These are phyloP conservation scores for Gaeumannomyces sp. DNA, from an alignment of 2,329 filamentous ascomycete species.

Conservation along the genomic window DNA sequence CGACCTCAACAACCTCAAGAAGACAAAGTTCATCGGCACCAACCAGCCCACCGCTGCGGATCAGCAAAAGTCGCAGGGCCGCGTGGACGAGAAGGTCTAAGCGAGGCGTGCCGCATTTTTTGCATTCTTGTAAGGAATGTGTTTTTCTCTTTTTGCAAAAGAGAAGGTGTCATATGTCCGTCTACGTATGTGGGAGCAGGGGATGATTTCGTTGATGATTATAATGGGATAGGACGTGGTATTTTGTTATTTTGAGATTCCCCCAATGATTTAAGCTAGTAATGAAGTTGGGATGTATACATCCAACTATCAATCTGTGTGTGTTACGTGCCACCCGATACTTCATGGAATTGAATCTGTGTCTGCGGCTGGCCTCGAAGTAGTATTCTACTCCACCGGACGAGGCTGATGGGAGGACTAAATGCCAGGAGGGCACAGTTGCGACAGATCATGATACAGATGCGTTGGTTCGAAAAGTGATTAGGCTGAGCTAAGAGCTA, in stretches of 20 bases:
- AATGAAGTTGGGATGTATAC: background rate
- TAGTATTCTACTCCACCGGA: too few relatives aligned
- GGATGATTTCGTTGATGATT: background rate
- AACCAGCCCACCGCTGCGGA: slow-evolving; percentile 9
- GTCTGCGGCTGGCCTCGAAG: too few relatives aligned
- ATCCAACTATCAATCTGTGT: too few relatives aligned
- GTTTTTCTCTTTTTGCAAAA: background rate
- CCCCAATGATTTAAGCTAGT: background rate
- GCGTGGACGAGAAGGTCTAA: slow-evolving; percentile 10
- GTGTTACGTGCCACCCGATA: too few relatives aligned
- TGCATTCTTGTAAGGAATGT: background rate
- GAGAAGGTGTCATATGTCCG: background rate
- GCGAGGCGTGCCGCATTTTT: background rate
- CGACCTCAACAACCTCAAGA: slow-evolving; percentile 47
- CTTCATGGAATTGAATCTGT: too few relatives aligned
- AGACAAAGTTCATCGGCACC: slow-evolving; percentile 9
- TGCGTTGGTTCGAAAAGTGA: too few relatives aligned
- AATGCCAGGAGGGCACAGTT: too few relatives aligned
- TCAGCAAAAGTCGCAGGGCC: slow-evolving; percentile 18
- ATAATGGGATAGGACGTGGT: background rate
- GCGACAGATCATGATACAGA: too few relatives aligned
- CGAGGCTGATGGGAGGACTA: too few relatives aligned
- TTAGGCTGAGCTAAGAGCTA: too few relatives aligned
- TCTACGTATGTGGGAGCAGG: background rate
- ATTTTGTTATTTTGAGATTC: background rate